phyloP scores from a whole-genome alignment of 2,329 filamentous ascomycete genomes.

The Trichoderma endophyticum region DNA sequence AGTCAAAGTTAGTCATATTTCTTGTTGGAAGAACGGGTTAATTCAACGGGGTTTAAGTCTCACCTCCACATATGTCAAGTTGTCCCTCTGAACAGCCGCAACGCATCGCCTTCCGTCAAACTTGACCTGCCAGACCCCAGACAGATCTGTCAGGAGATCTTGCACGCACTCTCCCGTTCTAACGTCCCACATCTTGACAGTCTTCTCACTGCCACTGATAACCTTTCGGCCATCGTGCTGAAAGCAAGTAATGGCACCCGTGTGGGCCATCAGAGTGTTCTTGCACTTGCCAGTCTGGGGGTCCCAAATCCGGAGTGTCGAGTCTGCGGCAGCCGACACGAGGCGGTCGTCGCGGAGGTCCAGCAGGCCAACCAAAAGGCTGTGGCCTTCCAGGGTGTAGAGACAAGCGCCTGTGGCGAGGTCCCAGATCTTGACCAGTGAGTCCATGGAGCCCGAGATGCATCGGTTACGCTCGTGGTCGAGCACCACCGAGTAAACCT shows the following conservation, averaged over 20 bases:
- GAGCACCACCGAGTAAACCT: conserved; percentile 95
- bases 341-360: conserved; percentile 86
- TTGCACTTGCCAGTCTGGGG: conserved; percentile 89
- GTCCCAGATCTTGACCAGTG: conserved; percentile 96
- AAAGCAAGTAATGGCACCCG: conserved; percentile 96
- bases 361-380: conserved; percentile 84
- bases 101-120: conserved; percentile 96
- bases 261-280: conserved; percentile 86
- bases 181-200: conserved; percentile 98
- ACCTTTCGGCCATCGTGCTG: conserved; percentile 97
- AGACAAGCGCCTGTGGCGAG: conserved; percentile 80
- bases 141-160: conserved; percentile 87
- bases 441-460: conserved; percentile 98
- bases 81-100: conserved; percentile 90
- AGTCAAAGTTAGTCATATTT: background rate
- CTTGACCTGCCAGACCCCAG: conserved; percentile 98
- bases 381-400: conserved; percentile 89
- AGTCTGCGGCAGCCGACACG: conserved; percentile 93
- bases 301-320: conserved; percentile 94
- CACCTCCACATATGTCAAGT: conserved; percentile 93
- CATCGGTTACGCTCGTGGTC: conserved; percentile 90
- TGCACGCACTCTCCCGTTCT: conserved; percentile 87
- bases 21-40: background rate
- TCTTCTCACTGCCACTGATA: conserved; percentile 92
- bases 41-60: conserved; percentile 31